Evolutionary conservation across 2,329 filamentous ascomycete genomes (phyloP).

Genomic region (Ophiobolus disseminans): DNA sequence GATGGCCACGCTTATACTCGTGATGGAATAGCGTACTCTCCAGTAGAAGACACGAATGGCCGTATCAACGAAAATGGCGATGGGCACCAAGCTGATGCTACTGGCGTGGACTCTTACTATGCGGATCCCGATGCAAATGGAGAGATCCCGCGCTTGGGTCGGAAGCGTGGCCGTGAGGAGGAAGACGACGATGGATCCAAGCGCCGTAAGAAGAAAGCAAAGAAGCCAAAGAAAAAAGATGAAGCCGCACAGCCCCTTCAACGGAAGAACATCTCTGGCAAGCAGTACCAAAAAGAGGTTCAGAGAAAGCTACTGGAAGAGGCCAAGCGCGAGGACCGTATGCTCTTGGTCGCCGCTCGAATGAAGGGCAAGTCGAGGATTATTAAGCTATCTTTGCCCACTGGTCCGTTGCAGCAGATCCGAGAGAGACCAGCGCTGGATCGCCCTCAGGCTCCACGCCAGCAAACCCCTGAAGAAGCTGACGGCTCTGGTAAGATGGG

Average conservation of each 20-base stretch:
- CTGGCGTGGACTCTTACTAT: slow-evolving; percentile 27
- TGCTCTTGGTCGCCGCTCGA: slow-evolving; percentile 54
- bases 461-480: slow-evolving; percentile 28
- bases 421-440: slow-evolving; percentile 39
- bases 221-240: slow-evolving; percentile 46
- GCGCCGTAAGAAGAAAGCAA: slow-evolving; percentile 30
- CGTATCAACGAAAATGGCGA: slow-evolving; percentile 36
- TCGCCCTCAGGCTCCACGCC: slow-evolving; percentile 26
- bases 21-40: slow-evolving; percentile 54
- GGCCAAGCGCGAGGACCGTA: slow-evolving; percentile 54
- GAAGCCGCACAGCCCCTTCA: slow-evolving; percentile 44
- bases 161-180: slow-evolving; percentile 40
- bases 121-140: slow-evolving; percentile 31
- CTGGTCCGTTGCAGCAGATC: slow-evolving; percentile 47
- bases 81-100: slow-evolving; percentile 24
- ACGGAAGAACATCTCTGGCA: slow-evolving; percentile 53
- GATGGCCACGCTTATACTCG: slow-evolving; percentile 47
- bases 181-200: slow-evolving; percentile 34
- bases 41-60: slow-evolving; percentile 33
- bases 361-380: slow-evolving; percentile 55
- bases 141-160: slow-evolving; percentile 40
- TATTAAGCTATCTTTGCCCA: slow-evolving; percentile 50
- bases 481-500: slow-evolving; percentile 28
- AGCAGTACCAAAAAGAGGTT: slow-evolving; percentile 57
- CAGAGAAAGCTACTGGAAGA: slow-evolving; percentile 53